Base-by-base conservation (phyloP, 441 rosid species). In the Dalechampia spathulata region DNA sequence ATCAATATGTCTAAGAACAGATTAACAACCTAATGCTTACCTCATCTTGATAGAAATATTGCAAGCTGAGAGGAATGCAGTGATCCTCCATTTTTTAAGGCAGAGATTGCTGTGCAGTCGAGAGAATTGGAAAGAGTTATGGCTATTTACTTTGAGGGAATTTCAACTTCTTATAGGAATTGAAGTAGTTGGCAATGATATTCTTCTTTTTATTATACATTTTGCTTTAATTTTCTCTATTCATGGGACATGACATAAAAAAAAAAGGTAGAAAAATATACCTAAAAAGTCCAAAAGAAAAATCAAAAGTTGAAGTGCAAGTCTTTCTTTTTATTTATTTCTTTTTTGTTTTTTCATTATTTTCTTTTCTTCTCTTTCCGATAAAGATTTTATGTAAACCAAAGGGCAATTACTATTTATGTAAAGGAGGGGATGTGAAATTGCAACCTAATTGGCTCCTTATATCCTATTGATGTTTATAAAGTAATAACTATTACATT, bases 81-180 rank as follows among this genome's bases (percentile, higher is more conserved):
- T 69, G 69, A 28, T 78, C 83, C 36, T 80, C 86, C 89, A 83
- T 83, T 55, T 42, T 22, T 5, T n/a, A 9, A 23, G 19, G n/a
- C 7, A 44, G 43, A 46, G 8, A 46, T 36, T 11, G 13, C 42
- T 16, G 50, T 46, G 34, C n/a, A n/a, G n/a, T n/a, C n/a, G n/a
- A 23, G 4, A 30, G 32, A 13, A 45, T 20, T 45, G 39, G 25
- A 20, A 44, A 12, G 62, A 25, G 23, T 52, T 53, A 19, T 15
- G 61, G 1, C 26, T 40, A 28, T 25, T 43, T 41, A 6, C 34
- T 23, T 38, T 50, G 55, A 56, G 58, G 4, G 34, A 30, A 30
- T 45, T 42, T 52, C 30, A 16, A 54, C 70, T 30, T 49, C 60
- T 76, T 74, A 72, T 67, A 74, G 47, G 67, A 41, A 61, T 23